Evolutionary conservation across 2,329 filamentous ascomycete genomes (phyloP), one percentile per base, ranked within the genome.

Genomic region (Sporothrix protearum): DNA sequence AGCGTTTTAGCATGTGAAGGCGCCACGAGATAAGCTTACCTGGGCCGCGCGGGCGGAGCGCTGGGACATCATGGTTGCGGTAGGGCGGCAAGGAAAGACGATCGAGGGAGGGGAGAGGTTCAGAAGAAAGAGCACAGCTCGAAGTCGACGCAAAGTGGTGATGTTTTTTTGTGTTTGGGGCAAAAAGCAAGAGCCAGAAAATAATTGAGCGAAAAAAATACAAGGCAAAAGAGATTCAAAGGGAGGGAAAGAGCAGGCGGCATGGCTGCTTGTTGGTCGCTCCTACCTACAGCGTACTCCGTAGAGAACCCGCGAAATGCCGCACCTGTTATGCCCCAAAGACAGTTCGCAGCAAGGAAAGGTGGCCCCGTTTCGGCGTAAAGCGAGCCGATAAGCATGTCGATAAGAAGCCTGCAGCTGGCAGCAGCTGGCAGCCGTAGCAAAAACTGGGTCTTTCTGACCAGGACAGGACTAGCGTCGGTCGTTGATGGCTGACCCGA

Each of bases 21-120:
- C 9, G 5, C 19, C 22, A 63, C 25, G 51, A 68, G n/a, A 53
- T 36, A 57, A 47, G 55, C 71, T 76, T 84, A 88, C 87, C 86
- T 88, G 85, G 77, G 86, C 85, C 80, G 85, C 81, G 80, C 85
- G 80, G 76, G 83, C 76, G 78, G 86, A 85, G 81, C 83, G 85
- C 81, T 86, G 85, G 80, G 86, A 88, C 81, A 89, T 79, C 87
- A 89, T 89, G 75, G 77, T 85, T 59, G 70, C 36, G 49, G 69
- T 67, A 53, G 57, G 22, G 61, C 39, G 61, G n/a, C 36, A 68
- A 75, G 76, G 76, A 16, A 53, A 75, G 73, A 70, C 69, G 53
- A 57, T 45, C 7, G 39, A 70, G 57, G 55, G 49, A 39, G 39
- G 28, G 71, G 68, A 39, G 53, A 36, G 47, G 28, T 47, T 68